Base-by-base conservation (phyloP, 2,329 filamentous ascomycete genomes). In the Colletotrichum musae region DNA sequence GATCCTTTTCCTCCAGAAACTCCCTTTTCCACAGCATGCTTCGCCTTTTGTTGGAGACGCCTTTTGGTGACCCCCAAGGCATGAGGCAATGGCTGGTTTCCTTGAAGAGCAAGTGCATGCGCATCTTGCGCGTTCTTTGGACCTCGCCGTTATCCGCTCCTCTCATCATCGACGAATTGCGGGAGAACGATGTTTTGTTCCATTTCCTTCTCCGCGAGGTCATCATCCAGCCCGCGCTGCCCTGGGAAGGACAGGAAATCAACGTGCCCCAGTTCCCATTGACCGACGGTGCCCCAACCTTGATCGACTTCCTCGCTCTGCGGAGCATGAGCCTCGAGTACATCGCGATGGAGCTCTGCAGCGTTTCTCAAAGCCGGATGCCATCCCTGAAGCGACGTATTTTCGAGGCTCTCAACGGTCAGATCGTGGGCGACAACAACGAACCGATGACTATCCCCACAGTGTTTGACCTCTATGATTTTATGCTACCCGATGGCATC, bases 381-480 rank as follows among this genome's bases (percentile, higher is more conserved):
- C 91, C 93, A 3, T 90, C 91, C 36, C 83, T 93, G 60, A 93
- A 93, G 77, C 84, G 90, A 64, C 86, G 90, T 6, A 88, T 93
- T 5, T 89, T 91, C 54, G 89, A 91, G 69, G 89, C 94, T 0
- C 83, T 98, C n/a, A 89, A 95, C 51, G 96, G 96, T 5, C 90
- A 92, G 50, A 89, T 94, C 7, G 85, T 88, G 12, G 83, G 90
- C 18, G 88, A 92, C 15, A 89, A 89, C 68, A 91, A 92, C 56
- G 88, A 93, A 62, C 84, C 89, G 5, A 83, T 92, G 45, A 82
- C 85, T 32, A 92, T 94, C 67, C 87, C 92, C 1, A 94, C 93
- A 4, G 88, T 98, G 6, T 97, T 98, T 75, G 94, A 98, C 72
- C 86, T 98, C 24, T 96, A 97, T 75, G 96, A 99, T 80, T 98